phyloP scores from a whole-genome alignment of 106 monocot species.

The Allium cepa region DNA sequence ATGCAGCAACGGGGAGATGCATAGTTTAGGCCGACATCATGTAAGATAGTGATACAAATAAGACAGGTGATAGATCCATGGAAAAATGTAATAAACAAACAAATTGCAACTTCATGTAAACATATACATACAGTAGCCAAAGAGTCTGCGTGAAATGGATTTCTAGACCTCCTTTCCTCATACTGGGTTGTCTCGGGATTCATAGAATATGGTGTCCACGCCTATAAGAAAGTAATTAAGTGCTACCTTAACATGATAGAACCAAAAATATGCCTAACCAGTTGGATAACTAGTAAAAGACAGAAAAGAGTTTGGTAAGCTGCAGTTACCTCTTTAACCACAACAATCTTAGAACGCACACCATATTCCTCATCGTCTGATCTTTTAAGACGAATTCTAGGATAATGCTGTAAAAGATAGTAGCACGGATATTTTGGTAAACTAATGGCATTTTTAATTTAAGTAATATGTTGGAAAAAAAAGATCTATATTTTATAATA shows the following conservation, averaged over 20 bases:
- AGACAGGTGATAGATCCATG: neutral
- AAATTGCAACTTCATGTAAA: neutral
- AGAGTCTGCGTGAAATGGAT: slow-evolving; percentile 29
- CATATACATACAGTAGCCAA: slow-evolving; percentile 27
- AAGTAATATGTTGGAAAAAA: neutral
- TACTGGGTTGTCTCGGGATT: slow-evolving; percentile 10
- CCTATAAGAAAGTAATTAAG: slow-evolving; percentile 26
- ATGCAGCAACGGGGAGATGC: too few species aligned
- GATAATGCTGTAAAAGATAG: slow-evolving; percentile 42
- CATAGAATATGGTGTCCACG: slow-evolving; percentile 70
- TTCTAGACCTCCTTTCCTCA: slow-evolving; percentile 12
- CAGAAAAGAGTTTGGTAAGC: too few species aligned
- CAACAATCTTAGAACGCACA: slow-evolving; percentile 24
- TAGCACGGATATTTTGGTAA: too few species aligned
- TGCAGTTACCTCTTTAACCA: slow-evolving; percentile 63
- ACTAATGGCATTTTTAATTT: neutral
- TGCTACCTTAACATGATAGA: too few species aligned
- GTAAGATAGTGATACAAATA: too few species aligned
- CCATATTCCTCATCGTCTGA: neutral
- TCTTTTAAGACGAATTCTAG: slow-evolving; percentile 43
- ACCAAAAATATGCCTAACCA: too few species aligned
- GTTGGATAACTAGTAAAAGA: too few species aligned
- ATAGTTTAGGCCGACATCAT: too few species aligned
- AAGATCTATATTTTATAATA: neutral
- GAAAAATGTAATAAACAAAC: slow-evolving; percentile 1